Conservation (phyloP, 73 alveolate genomes). For the Durusdinium trenchii region DNA sequence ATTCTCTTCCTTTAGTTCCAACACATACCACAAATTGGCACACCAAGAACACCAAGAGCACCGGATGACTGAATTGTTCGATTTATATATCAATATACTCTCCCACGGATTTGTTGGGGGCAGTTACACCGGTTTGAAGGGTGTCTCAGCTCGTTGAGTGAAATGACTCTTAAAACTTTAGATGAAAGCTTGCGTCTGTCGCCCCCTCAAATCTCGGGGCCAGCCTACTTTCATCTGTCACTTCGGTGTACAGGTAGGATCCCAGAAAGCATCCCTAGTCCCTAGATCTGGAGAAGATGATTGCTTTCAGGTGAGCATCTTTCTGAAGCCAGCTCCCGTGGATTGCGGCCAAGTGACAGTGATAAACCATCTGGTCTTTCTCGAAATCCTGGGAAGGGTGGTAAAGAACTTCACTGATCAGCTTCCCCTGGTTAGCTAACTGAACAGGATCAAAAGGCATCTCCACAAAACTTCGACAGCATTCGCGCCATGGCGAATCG, state of each 20-base stretch:
- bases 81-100: too few species aligned
- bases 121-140: too few species aligned
- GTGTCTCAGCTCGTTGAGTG: too few species aligned
- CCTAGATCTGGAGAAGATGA: not conserved
- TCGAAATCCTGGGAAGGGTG: conserved; percentile 40
- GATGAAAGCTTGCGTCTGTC: not conserved
- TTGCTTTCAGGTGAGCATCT: too few species aligned
- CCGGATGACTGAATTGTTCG: too few species aligned
- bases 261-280: not conserved
- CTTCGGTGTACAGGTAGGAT: not conserved
- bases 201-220: not conserved
- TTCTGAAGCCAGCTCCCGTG: not conserved
- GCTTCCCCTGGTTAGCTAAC: not conserved
- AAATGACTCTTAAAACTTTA: not conserved
- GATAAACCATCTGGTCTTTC: conserved; percentile 61
- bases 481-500: too few species aligned
- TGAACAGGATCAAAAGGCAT: not conserved
- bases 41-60: too few species aligned
- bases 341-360: conserved; percentile 39
- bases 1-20: too few species aligned
- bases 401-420: not conserved
- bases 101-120: too few species aligned
- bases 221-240: not conserved
- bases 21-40: too few species aligned
- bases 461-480: too few species aligned